Evolutionary conservation across 768 basidiomycete genomes (phyloP).

Genomic region (Tylopilus felleus): DNA sequence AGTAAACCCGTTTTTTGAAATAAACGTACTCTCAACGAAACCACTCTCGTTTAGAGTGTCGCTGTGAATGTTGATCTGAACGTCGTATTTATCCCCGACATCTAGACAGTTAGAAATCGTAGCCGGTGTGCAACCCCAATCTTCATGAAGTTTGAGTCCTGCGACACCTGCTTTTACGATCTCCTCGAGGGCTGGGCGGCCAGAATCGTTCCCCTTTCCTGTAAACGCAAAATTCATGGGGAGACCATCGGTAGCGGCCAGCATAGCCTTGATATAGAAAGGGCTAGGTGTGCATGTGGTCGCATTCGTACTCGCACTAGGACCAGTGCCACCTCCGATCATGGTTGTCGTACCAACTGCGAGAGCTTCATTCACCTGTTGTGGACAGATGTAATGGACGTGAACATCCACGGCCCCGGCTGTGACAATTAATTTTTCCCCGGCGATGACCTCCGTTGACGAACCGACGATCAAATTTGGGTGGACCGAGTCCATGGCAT

Average conservation of each 20-base stretch:
- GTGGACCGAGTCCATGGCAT: constrained; percentile 81
- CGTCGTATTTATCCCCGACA: constrained; percentile 87
- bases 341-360: constrained; percentile 86
- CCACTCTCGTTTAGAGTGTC: constrained; percentile 98
- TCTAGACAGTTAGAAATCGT: constrained; percentile 74
- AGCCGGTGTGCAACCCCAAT: constrained; percentile 92
- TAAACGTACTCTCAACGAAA: constrained; percentile 80
- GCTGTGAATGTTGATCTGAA: constrained; percentile 94
- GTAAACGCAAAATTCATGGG: constrained; percentile 95
- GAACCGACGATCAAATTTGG: constrained; percentile 77
- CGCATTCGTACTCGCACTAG: constrained; percentile 83
- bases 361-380: constrained; percentile 83
- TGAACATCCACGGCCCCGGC: constrained; percentile 93
- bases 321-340: constrained; percentile 96
- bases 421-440: constrained; percentile 91
- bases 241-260: constrained; percentile 85
- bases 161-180: constrained; percentile 79
- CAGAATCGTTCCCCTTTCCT: constrained; percentile 94
- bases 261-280: constrained; percentile 88
- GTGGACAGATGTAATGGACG: constrained; percentile 93
- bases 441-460: constrained; percentile 93
- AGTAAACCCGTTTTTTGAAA: neutral
- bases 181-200: constrained; percentile 69
- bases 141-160: constrained; percentile 95
- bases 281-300: constrained; percentile 90